Evolutionary conservation across 1,284 basidiomycete genomes (phyloP), one percentile per base, ranked within the genome.

Genomic region (Marasmius tenuissimus): DNA sequence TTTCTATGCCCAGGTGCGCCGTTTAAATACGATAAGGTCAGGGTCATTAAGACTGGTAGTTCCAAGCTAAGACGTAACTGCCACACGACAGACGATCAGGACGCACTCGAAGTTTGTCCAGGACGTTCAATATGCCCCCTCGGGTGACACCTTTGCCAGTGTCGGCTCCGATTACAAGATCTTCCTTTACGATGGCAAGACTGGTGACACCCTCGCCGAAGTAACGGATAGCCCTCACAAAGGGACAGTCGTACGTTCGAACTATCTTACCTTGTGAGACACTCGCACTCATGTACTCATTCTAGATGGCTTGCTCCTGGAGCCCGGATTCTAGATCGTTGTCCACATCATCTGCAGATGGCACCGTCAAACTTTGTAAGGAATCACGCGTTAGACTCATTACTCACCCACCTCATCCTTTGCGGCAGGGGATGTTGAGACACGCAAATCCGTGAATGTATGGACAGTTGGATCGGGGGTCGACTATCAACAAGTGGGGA

Each of bases 21-120:
- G 0, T 97, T 89, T 83, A 97, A 96, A 75, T 96, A 89, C 68
- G 87, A 91, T 72, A 96, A 92, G 83, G 91, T 88, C 59, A 65
- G 66, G 20, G 38, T 51, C 20, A 35, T 42, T 37, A n/a, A n/a
- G 20, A 34, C 20, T 1, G 50, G 9, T 16, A 7, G 1, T 54
- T 10, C 11, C 22, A 11, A 22, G 4, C 7, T 6, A 20, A 39
- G 3, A 33, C 33, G 2, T 40, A 38, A 39, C 37, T 35, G 9
- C 45, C n/a, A 49, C 11, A 40, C 7, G 49, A 37, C 56, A 91
- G 88, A 88, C 87, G n/a, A 91, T 96, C 74, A 89, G 87, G 70
- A 92, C 91, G 0, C 97, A 99, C 74, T 91, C 90, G 3, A 93
- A 93, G 72, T 99, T 98, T 72, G 94, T 99, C 4, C 95, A 98